Base-by-base conservation (phyloP, 176 grass and related monocot genomes). In the Triticum monococcum region DNA sequence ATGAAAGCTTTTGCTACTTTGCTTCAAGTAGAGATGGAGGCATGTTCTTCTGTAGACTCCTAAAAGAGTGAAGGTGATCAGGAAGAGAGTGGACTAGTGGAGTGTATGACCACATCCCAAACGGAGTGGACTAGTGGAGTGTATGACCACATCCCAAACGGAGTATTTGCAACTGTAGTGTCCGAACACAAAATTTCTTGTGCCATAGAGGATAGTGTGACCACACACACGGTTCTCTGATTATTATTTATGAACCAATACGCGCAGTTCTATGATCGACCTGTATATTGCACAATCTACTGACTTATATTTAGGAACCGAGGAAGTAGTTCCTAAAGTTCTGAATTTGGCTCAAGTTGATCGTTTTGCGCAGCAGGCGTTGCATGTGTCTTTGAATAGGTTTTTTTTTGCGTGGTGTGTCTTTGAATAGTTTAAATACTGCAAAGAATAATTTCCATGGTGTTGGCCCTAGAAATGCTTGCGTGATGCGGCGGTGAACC, bases 1-100 rank as follows among this genome's bases (percentile, higher is more conserved):
- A 87, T 65, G 9, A 77, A 84, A 77, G 35, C 76, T 26, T 41
- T 72, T 18, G 57, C 71, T 38, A 71, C 37, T 18, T 75, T 81
- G 64, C 54, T 46, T 18, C 52, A 16, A 40, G 30, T 22, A 16
- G 65, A 79, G 66, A 71, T 72, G 81, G 38, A 60, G 16, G 59
- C 48, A 30, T 25, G 40, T 37, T 70, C 67, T 54, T 86, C 38
- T 26, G 40, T 69, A 36, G 43, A 54, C 79, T 23, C 41, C 41
- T 4, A 73, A 59, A 72, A 12, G 80, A 25, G 48, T 28, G 22
- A 28, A 41, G n/a, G n/a, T 26, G 38, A 28, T 83, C 52, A 59
- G 65, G 26, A 28, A 28, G 14, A 20, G 63, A 6, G n/a, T 24
- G 77, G n/a, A n/a, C n/a, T n/a, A n/a, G n/a, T n/a, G n/a, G n/a